Base-by-base conservation (phyloP, 345 rosid species). In the Pistacia integerrima region DNA sequence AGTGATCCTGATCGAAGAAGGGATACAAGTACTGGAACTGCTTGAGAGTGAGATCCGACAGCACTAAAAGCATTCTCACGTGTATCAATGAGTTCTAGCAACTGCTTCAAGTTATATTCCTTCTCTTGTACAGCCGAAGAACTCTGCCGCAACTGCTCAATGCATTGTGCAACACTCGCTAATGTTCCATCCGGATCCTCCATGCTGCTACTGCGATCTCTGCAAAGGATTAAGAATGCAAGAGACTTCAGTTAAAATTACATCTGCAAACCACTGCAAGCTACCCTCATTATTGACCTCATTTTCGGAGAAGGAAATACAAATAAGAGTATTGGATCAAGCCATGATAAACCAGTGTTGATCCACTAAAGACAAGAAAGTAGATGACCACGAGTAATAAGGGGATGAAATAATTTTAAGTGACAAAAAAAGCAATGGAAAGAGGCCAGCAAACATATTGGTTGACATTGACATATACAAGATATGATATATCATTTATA, bases 151-250 rank as follows among this genome's bases (percentile, higher is more conserved):
- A 97, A 78, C 84, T 92, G 98, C 88, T 97, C 99, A 76, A 97
- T 94, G 87, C 96, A 94, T 79, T 97, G 98, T 67, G 99, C 99
- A 85, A 97, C 98, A 82, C 91, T 97, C 60, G 99, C 99, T 84
- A 97, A 86, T 49, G 97, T 97, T 74, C 99, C 99, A 87, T 97
- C 99, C 73, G 97, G 92, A 90, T 94, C 99, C 89, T 97, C 99
- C 98, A 97, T 90, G 90, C 95, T 93, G 79, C 84, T 90, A 61
- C 87, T 84, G 11, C 99, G 97, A 25, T 93, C 99, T 84, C 99
- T 96, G 88, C 76, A 85, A 72, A 82, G 65, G 69, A 82, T 76
- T 60, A 12, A 60, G 75, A 68, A 76, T 64, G 81, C 77, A 63
- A 82, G 79, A 76, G 49, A 46, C 72, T 63, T 69, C 33, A 9